A percentile compares a stretch with the other conserved stretches of the same genome.
Evolutionary conservation across 2,329 filamentous ascomycete genomes (phyloP).

Genomic region (Blumeria hordei): DNA sequence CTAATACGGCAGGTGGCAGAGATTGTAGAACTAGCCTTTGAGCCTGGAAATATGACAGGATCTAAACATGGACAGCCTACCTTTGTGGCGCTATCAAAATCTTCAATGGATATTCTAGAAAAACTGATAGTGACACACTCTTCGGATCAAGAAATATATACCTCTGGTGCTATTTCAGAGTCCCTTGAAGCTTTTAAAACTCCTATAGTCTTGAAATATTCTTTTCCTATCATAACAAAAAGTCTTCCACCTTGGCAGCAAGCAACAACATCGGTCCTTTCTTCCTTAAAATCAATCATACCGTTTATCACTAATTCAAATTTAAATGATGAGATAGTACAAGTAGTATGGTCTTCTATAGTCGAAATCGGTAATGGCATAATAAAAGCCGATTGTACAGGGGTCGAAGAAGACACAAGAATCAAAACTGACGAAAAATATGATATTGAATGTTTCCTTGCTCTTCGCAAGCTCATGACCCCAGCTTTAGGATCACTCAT

Average conservation of each 20-base stretch:
- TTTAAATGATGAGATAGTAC: constrained; percentile 22
- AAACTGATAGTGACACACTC: constrained; percentile 33
- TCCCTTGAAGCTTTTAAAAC: constrained; percentile 42
- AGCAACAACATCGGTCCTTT: constrained; percentile 46
- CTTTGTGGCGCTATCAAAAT: constrained; percentile 74
- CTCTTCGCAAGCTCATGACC: constrained; percentile 47
- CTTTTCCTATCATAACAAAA: constrained; percentile 47
- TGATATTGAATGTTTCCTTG: constrained; percentile 51
- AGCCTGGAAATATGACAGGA: constrained; percentile 15
- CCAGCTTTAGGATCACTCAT: constrained; percentile 41
- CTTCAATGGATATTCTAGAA: constrained; percentile 48
- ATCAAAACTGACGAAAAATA: constrained; percentile 51
- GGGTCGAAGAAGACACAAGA: constrained; percentile 19
- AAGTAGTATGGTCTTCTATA: constrained; percentile 46
- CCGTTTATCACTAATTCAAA: constrained; percentile 28
- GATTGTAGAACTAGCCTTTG: constrained; percentile 46
- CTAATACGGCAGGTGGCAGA: constrained; percentile 46
- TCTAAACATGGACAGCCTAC: constrained; percentile 33
- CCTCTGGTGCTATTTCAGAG: constrained; percentile 37
- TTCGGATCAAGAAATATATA: constrained; percentile 41
- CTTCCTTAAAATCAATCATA: constrained; percentile 42
- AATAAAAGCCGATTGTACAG: constrained; percentile 34
- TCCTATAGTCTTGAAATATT: constrained; percentile 60
- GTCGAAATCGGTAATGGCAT: constrained; percentile 44
- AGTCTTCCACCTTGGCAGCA: constrained; percentile 53